These are phyloP conservation scores for Penicillium dipodomyicola DNA, from an alignment of 495 filamentous ascomycete species.

Conservation along the genomic window DNA sequence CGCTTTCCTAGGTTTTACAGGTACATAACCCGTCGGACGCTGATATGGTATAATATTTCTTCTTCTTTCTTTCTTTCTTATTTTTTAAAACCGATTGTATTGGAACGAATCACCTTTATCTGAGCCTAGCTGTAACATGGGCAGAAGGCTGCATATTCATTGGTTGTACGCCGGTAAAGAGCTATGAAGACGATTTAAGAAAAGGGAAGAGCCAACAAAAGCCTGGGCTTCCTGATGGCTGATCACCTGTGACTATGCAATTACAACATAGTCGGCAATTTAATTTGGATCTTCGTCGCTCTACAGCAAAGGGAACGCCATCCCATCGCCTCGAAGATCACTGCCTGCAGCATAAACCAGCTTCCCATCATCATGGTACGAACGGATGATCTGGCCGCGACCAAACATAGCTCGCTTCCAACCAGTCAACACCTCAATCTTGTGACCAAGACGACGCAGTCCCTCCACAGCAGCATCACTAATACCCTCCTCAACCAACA, in stretches of 20 bases:
- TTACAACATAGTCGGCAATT: not conserved
- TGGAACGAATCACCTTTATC: too few species aligned
- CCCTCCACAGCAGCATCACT: slow-evolving; percentile 61
- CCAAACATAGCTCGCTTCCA: slow-evolving; percentile 76
- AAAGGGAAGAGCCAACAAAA: not conserved
- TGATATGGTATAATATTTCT: too few species aligned
- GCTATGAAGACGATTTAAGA: not conserved
- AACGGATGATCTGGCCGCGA: slow-evolving; percentile 82
- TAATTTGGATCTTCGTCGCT: not conserved
- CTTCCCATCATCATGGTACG: slow-evolving; percentile 65
- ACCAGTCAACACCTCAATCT: slow-evolving; percentile 64
- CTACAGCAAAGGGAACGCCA: slow-evolving; percentile 59
- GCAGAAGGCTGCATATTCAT: too few species aligned
- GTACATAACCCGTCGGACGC: too few species aligned
- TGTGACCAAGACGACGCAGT: slow-evolving; percentile 68
- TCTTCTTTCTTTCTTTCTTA: too few species aligned
- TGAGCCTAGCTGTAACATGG: too few species aligned
- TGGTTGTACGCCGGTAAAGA: not conserved
- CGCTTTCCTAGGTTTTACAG: too few species aligned
- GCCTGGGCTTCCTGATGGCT: not conserved
- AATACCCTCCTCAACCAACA: slow-evolving; percentile 87
- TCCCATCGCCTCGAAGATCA: slow-evolving; percentile 86
- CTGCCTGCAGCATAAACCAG: slow-evolving; percentile 81
- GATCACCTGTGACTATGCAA: not conserved
- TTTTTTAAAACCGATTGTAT: too few species aligned